Conservation (phyloP, 805 yeast genomes). For the Teunomyces tritomae region DNA sequence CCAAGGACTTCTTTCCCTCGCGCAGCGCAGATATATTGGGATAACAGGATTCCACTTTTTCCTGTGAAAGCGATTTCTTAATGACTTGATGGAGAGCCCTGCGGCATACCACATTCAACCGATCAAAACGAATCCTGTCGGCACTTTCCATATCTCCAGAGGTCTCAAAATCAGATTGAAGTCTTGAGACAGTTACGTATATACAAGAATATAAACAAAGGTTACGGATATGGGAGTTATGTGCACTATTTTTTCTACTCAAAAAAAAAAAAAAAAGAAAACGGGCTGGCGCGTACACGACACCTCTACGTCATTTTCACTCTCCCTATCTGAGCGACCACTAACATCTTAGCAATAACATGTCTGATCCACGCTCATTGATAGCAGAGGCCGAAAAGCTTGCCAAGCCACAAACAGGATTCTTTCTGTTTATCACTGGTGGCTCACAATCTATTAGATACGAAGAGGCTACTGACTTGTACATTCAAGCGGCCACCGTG, state of each 20-base stretch:
- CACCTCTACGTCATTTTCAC: not conserved
- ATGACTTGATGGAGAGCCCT: conserved; percentile 56
- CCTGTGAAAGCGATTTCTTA: conserved; percentile 45
- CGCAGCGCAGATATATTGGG: conserved; percentile 48
- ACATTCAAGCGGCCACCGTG: conserved; percentile 89
- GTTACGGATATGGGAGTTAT: too few species aligned
- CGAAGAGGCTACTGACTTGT: conserved; percentile 92
- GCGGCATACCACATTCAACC: conserved; percentile 49
- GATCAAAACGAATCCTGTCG: conserved; percentile 43
- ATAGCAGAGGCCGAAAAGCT: conserved; percentile 44
- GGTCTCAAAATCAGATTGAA: too few species aligned
- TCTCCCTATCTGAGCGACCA: not conserved
- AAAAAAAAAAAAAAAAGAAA: too few species aligned
- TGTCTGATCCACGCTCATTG: conserved; percentile 46
- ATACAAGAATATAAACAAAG: conserved; percentile 2
- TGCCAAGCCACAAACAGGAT: conserved; percentile 62
- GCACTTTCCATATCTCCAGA: conserved; percentile 1
- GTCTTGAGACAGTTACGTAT: too few species aligned
- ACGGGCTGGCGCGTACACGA: not conserved
- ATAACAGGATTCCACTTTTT: conserved; percentile 52
- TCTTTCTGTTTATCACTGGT: conserved; percentile 63
- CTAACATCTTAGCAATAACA: conserved; percentile 8
- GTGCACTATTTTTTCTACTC: not conserved
- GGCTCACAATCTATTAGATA: conserved; percentile 58
- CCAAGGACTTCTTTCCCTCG: conserved; percentile 44